phyloP scores from a whole-genome alignment of 31 red algal genomes.

The Odonthalia washingtoniensis region DNA sequence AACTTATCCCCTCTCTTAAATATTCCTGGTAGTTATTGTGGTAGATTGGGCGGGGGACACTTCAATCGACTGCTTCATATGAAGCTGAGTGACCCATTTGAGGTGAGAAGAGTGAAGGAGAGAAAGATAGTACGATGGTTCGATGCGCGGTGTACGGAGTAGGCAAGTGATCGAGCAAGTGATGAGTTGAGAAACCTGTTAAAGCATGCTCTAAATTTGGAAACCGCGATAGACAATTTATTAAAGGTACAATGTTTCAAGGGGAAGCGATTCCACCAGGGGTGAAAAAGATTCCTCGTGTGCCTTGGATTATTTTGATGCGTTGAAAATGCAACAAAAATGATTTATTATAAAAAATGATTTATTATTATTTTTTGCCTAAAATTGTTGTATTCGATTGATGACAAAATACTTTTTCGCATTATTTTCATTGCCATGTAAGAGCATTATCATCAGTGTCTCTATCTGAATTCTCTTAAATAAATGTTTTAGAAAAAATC shows the following conservation, averaged over 20 bases:
- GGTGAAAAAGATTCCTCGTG: constrained; percentile 28
- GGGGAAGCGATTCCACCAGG: constrained; percentile 50
- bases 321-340: too few species aligned
- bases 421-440: too few species aligned
- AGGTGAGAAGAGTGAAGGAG: constrained; percentile 64
- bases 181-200: constrained; percentile 23
- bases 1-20: too few species aligned
- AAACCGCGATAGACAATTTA: constrained; percentile 58
- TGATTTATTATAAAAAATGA: too few species aligned
- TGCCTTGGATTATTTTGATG: constrained; percentile 51
- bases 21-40: not conserved
- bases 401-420: too few species aligned
- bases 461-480: too few species aligned
- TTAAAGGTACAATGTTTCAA: constrained; percentile 62
- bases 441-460: too few species aligned
- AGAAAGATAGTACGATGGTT: constrained; percentile 58
- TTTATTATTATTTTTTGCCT: too few species aligned
- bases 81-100: constrained; percentile 69
- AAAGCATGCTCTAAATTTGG: constrained; percentile 29
- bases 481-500: too few species aligned
- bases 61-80: constrained; percentile 66
- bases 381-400: too few species aligned
- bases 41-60: constrained; percentile 55
- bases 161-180: too few species aligned
- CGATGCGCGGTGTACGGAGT: too few species aligned